A percentile compares a stretch with the other conserved stretches of the same genome.
These are phyloP conservation scores for Fusarium chaquense DNA, from an alignment of 2,329 filamentous ascomycete species.

Conservation along the genomic window DNA sequence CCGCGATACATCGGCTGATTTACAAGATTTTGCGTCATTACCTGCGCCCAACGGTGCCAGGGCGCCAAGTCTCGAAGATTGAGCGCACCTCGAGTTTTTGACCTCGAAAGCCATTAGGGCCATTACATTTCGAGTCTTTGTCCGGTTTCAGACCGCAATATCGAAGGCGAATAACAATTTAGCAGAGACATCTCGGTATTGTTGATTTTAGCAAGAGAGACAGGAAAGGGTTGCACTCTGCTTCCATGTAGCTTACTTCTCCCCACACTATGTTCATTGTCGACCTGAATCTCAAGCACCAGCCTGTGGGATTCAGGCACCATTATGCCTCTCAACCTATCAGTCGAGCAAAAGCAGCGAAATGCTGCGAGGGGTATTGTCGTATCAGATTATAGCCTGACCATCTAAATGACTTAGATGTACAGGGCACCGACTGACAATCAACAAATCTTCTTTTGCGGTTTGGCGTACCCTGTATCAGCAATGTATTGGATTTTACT, in stretches of 20 bases:
- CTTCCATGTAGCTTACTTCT: constrained; percentile 33
- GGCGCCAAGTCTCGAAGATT: constrained; percentile 12
- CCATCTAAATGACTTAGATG: constrained; percentile 38
- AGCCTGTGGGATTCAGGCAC: constrained; percentile 45
- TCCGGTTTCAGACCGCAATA: constrained; percentile 17
- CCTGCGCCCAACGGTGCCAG: constrained; percentile 23
- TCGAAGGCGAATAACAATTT: constrained; percentile 32
- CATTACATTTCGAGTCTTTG: constrained; percentile 13
- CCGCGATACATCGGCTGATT: background rate
- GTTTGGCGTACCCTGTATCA: background rate
- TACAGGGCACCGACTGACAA: background rate
- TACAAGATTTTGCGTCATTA: constrained; percentile 34
- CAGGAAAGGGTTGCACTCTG: constrained; percentile 40
- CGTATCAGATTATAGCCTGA: constrained; percentile 31
- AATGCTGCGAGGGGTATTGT: constrained; percentile 38
- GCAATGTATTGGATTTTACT: background rate
- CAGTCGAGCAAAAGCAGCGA: constrained; percentile 17
- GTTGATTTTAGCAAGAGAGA: constrained; percentile 2
- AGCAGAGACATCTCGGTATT: constrained; percentile 34
- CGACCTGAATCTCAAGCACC: constrained; percentile 37
- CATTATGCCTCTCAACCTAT: constrained; percentile 34
- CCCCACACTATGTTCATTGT: constrained; percentile 42
- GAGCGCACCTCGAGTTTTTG: constrained; percentile 9
- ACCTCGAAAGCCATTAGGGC: constrained; percentile 11
- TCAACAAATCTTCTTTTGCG: background rate